Base-by-base conservation (phyloP, 441 rosid genomes). In the Brassica balearica region DNA sequence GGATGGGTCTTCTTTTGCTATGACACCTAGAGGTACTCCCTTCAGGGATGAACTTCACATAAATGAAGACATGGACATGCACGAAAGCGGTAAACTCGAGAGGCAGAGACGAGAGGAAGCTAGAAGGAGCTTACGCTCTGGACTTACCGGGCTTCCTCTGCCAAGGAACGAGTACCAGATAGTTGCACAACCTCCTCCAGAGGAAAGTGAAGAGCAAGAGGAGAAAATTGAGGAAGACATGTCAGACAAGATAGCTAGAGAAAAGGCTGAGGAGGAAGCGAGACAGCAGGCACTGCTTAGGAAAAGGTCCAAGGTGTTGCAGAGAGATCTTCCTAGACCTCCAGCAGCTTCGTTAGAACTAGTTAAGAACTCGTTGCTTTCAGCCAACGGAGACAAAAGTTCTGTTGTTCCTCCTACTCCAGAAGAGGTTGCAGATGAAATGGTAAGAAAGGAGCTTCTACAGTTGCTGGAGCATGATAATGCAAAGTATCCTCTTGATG, bases 171-270 rank as follows among this genome's bases (percentile, higher is more conserved):
- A 96, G 74, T 94, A 94, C 82, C 96, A 92, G 80, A 88, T 96
- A 79, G 94, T 91, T 73, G 80, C 88, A 81, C 96, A 87, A 78
- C 92, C 92, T n/a, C 86, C 89, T 68, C 87, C 89, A 5, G 98
- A 96, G 80, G 98, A 90, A 22, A 82, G 63, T 66, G 98, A 94
- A 82, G 98, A 94, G 82, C 90, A 87, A 34, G 98, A 90, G 77
- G 97, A 88, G 85, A 96, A 90, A 86, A 91, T 94, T 69, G 99
- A 96, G 85, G 99, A 96, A 86, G 99, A 96, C 82, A 96, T 96
- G 99, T 96, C 98, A 56, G 98, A 96, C 82, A 85, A 88, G 80
- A 72, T 92, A 69, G 95, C 97, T 3, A 89, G 98, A 84, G 94
- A 91, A 82, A 92, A 81, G 86, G 97, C 98, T 25, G 98, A 88